Conservation (phyloP, 495 filamentous ascomycete genomes). For the Xanthoparmelia taractica region DNA sequence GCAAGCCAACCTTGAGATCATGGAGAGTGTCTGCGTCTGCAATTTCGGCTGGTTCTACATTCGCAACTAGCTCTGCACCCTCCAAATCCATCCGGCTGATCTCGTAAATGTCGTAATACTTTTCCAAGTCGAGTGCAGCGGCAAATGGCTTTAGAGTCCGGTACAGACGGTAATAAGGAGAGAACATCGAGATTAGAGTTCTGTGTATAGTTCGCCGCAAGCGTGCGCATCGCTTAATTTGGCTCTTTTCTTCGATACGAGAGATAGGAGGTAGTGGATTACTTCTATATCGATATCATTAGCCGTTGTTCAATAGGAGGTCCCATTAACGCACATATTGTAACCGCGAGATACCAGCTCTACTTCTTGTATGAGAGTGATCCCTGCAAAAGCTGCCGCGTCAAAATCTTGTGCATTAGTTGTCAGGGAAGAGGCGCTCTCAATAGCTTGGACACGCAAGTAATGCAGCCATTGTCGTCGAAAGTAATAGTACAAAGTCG, state of each 20-base stretch:
- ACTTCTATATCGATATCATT: slow-evolving; percentile 54
- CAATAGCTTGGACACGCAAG: slow-evolving; percentile 66
- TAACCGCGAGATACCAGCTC: slow-evolving; percentile 93
- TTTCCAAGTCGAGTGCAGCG: slow-evolving; percentile 71
- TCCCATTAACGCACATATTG: slow-evolving; percentile 57
- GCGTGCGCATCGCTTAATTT: slow-evolving; percentile 68
- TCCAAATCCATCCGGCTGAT: slow-evolving; percentile 69
- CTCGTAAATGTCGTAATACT: slow-evolving; percentile 88
- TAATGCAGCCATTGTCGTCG: slow-evolving; percentile 81
- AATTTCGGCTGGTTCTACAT: slow-evolving; percentile 53
- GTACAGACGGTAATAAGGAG: slow-evolving; percentile 59
- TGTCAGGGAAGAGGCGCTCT: slow-evolving; percentile 65
- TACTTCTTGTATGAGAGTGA: slow-evolving; percentile 90
- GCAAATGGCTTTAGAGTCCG: slow-evolving; percentile 60
- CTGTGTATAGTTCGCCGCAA: slow-evolving; percentile 66
- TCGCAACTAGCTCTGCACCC: slow-evolving; percentile 43
- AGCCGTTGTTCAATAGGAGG: slow-evolving; percentile 10
- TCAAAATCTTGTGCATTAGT: slow-evolving; percentile 76
- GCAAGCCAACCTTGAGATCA: slow-evolving; percentile 66
- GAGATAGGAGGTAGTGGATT: slow-evolving; percentile 78
- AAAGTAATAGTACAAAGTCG: slow-evolving; percentile 61
- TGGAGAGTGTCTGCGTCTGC: slow-evolving; percentile 75
- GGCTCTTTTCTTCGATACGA: slow-evolving; percentile 68
- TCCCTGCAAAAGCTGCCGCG: slow-evolving; percentile 64
- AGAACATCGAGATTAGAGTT: slow-evolving; percentile 60